These are phyloP conservation scores for Flueggea neowawraea DNA, from an alignment of 441 rosid species.

Conservation along the genomic window DNA sequence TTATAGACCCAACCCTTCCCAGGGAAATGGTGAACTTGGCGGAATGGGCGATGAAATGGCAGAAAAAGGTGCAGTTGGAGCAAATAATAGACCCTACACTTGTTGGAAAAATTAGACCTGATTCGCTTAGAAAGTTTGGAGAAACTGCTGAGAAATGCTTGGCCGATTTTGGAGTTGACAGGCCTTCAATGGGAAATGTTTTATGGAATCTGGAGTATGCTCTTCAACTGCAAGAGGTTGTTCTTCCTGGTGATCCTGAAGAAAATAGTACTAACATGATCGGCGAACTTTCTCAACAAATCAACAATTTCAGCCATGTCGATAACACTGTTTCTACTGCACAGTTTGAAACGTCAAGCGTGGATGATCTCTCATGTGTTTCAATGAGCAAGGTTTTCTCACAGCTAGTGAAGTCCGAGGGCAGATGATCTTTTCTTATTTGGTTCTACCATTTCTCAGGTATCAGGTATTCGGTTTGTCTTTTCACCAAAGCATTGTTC, in stretches of 20 bases:
- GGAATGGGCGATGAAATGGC: constrained; percentile 58
- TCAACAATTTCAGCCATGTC: constrained; percentile 56
- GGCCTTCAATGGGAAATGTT: constrained; percentile 49
- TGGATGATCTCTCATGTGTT: constrained; percentile 61
- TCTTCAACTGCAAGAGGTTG: constrained; percentile 44
- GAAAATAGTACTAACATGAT: constrained; percentile 46
- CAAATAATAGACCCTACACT: constrained; percentile 40
- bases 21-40: constrained; percentile 51
- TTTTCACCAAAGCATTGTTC: constrained; percentile 11
- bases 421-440: constrained; percentile 39
- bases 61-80: constrained; percentile 45
- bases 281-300: constrained; percentile 70
- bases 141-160: constrained; percentile 52
- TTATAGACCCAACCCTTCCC: constrained; percentile 46
- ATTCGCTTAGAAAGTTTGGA: constrained; percentile 43
- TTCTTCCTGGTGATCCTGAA: constrained; percentile 32
- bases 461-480: constrained; percentile 17
- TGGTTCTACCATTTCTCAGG: not conserved
- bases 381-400: constrained; percentile 95
- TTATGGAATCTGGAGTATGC: constrained; percentile 48
- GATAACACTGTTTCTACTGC: constrained; percentile 31
- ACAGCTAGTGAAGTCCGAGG: constrained; percentile 89
- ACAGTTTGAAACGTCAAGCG: constrained; percentile 40
- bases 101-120: constrained; percentile 31
- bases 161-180: constrained; percentile 38